Percentiles rank a stretch among this genome's conserved stretches.
These are phyloP conservation scores for Malus hybrid DNA, from an alignment of 331 rosid species.

Conservation along the genomic window DNA sequence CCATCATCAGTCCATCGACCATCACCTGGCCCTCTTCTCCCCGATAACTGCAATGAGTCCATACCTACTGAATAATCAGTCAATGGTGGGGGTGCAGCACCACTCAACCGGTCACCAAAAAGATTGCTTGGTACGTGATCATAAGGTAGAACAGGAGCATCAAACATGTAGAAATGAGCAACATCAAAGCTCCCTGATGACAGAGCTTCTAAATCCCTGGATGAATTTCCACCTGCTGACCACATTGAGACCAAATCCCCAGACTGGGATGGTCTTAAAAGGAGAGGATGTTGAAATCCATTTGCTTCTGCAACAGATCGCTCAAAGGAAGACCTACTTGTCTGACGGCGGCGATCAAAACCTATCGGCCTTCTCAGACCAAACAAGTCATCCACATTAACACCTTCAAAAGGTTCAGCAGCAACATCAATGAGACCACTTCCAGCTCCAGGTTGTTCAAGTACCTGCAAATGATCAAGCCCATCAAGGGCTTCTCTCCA, in stretches of 20 bases:
- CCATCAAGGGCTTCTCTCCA: conserved; percentile 99
- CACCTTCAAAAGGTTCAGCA: conserved; percentile 97
- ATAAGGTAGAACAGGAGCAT: conserved; percentile 82
- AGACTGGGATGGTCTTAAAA: conserved; percentile 68
- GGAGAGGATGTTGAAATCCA: conserved; percentile 97
- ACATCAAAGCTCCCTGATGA: conserved; percentile 78
- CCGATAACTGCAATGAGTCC: conserved; percentile 78
- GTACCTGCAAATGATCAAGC: conserved; percentile 89
- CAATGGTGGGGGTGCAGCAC: conserved; percentile 85
- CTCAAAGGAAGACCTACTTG: conserved; percentile 87
- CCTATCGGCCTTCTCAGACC: conserved; percentile 70
- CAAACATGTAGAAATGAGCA: conserved; percentile 91
- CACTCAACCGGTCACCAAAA: conserved; percentile 78
- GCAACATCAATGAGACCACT: conserved; percentile 84
- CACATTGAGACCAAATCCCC: conserved; percentile 75
- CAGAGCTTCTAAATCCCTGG: conserved; percentile 65
- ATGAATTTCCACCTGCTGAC: conserved; percentile 60
- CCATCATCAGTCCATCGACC: conserved; percentile 99
- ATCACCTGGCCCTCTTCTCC: conserved; percentile 76
- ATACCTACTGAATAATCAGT: conserved; percentile 94
- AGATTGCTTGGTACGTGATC: conserved; percentile 63
- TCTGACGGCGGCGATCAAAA: conserved; percentile 92
- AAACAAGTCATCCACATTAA: conserved; percentile 92
- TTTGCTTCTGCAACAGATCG: conserved; percentile 73
- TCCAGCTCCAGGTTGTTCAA: conserved; percentile 79